phyloP scores from a whole-genome alignment of 441 rosid genomes.

The Breynia disticha region DNA sequence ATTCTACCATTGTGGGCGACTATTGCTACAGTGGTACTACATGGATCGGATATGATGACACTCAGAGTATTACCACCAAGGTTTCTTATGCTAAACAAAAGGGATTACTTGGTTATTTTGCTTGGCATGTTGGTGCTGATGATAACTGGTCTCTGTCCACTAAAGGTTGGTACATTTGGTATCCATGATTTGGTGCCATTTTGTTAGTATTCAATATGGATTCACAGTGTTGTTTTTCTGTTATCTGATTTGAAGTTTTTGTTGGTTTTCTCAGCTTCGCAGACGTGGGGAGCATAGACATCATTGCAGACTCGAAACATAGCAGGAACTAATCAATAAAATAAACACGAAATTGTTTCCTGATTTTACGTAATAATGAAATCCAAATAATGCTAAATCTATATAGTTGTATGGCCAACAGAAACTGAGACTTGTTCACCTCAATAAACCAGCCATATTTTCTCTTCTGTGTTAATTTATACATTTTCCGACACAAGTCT shows the following conservation, averaged over 20 bases:
- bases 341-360: too few relatives aligned
- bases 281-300: conserved; percentile 13
- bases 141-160: conserved; percentile 19
- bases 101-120: conserved; percentile 28
- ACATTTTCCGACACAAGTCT: too few relatives aligned
- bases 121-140: conserved; percentile 31
- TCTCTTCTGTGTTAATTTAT: too few relatives aligned
- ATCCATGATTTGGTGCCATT: neutral
- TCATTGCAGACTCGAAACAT: too few relatives aligned
- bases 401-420: too few relatives aligned
- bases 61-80: conserved; percentile 18
- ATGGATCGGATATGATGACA: conserved; percentile 31
- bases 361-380: too few relatives aligned
- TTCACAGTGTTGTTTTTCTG: neutral
- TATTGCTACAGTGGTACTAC: conserved; percentile 27
- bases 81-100: conserved; percentile 21
- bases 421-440: too few relatives aligned
- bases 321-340: too few relatives aligned
- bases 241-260: neutral
- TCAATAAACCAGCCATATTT: too few relatives aligned
- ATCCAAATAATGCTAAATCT: too few relatives aligned
- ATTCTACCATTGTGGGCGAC: conserved; percentile 16
- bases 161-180: conserved; percentile 7
- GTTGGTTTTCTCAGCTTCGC: conserved; percentile 6
- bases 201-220: neutral